Conservation (phyloP, 116 monocot genomes). For the Posidonia oceanica region DNA sequence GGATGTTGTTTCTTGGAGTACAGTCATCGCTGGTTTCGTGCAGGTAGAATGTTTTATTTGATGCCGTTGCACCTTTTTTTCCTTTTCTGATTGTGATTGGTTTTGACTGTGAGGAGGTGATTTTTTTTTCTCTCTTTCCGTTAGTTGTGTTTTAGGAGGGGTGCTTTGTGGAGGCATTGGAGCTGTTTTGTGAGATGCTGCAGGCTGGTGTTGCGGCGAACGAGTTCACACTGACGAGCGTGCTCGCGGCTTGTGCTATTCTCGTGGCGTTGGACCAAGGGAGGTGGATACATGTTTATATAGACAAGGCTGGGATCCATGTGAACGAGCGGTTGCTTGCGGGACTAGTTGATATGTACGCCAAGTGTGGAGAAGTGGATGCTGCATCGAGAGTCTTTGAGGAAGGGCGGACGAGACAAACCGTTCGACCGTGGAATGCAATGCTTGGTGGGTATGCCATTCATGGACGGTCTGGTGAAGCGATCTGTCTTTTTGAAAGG, state of each 20-base stretch:
- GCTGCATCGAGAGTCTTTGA: constrained; percentile 18
- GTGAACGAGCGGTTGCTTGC: constrained; percentile 46
- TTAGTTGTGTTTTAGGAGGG: constrained; percentile 17
- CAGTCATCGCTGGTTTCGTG: constrained; percentile 26
- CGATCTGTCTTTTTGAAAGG: constrained; percentile 34
- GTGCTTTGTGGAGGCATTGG: constrained; percentile 34
- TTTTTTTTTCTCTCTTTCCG: not conserved
- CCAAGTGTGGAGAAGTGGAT: constrained; percentile 36
- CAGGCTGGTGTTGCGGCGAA: constrained; percentile 20
- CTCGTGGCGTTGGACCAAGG: constrained; percentile 48
- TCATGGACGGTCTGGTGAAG: constrained; percentile 30
- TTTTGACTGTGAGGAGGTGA: not conserved
- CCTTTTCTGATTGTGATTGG: not conserved
- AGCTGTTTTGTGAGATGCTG: constrained; percentile 44
- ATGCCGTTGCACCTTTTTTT: not conserved
- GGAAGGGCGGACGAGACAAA: constrained; percentile 7
- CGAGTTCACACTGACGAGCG: constrained; percentile 39
- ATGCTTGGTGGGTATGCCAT: constrained; percentile 44
- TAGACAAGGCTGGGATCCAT: constrained; percentile 18
- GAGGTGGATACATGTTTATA: constrained; percentile 38
- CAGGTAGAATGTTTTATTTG: constrained; percentile 14
- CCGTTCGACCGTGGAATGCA: constrained; percentile 38
- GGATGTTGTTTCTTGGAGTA: constrained; percentile 45
- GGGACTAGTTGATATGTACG: constrained; percentile 47
- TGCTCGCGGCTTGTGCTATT: constrained; percentile 45